Base-by-base conservation (phyloP, 2,329 filamentous ascomycete genomes). In the Periconia digitata region DNA sequence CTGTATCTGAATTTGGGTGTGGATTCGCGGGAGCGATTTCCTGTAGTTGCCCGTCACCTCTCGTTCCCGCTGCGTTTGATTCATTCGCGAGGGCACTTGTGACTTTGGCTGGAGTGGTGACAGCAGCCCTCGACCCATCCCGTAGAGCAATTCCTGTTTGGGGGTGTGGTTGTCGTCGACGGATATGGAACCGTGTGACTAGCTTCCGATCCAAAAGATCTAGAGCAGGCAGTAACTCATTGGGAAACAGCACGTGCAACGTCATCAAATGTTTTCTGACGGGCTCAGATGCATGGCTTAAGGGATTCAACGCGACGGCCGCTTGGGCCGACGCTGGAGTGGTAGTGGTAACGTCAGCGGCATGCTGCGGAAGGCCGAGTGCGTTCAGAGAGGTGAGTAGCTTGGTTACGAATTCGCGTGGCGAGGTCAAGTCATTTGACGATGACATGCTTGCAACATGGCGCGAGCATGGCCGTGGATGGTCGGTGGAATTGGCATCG, bases 241-340 rank as follows among this genome's bases (percentile, higher is more conserved):
- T 83, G 0, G 91, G 91, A 63, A 95, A 95, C 13, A 96, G 75
- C 27, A 90, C 87, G 72, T 96, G 92, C 0, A 96, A 80, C 0
- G 89, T 90, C 1, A 90, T 75, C n/a, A 96, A 75, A 15, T 87
- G 73, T 41, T 67, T 69, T 57, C 68, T 71, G 37, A 59, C 49
- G 17, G 51, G 20, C 32, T 67, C 54, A 7, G 62, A 44, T 49
- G 59, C 49, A 50, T 48, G 46, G 55, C 47, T 57, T 16, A 76
- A 62, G 8, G 81, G 77, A 57, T 79, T 81, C 39, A 67, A 43
- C 7, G 64, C 40, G 35, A 64, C 55, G 32, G 70, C 50, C 12
- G 24, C 6, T 27, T 27, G 24, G 24, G 13, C 7, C 13, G 24
- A 13, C 13, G 24, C 7, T 27, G 24, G 64, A 13, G 8, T 41